Percentiles rank a stretch among this genome's conserved stretches.
Evolutionary conservation across 441 rosid species (phyloP).

Genomic region (Populus hybrid): DNA sequence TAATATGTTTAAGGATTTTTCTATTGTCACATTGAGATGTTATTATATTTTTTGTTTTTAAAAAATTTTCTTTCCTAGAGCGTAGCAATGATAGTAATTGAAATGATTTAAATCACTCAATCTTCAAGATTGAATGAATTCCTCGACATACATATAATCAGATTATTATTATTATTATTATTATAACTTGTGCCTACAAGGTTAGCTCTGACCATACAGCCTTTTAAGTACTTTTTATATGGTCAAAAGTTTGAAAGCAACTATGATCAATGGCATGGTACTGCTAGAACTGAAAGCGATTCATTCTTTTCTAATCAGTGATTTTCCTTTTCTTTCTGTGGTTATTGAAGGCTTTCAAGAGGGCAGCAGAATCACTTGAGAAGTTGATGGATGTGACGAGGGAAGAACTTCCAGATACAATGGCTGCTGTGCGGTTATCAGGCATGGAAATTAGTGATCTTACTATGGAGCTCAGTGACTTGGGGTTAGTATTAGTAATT

Average conservation of each 20-base stretch:
- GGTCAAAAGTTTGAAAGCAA: too few species aligned
- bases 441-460: constrained; percentile 97
- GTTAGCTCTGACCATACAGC: background rate
- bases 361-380: constrained; percentile 82
- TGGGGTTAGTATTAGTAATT: constrained; percentile 49
- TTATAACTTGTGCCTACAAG: background rate
- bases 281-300: too few species aligned
- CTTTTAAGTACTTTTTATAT: background rate
- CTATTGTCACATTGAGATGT: background rate
- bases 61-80: too few species aligned
- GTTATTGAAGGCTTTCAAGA: constrained; percentile 58
- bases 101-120: background rate
- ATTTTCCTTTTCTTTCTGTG: background rate
- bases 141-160: background rate
- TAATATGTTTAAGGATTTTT: too few species aligned
- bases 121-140: background rate
- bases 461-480: constrained; percentile 82
- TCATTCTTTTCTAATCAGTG: background rate
- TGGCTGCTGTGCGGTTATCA: constrained; percentile 82
- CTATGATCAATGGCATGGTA: too few species aligned
- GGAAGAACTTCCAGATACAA: constrained; percentile 88
- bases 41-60: too few species aligned
- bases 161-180: background rate
- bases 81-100: background rate
- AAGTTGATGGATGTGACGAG: constrained; percentile 80